These are phyloP conservation scores for Podila clonocystis DNA, from an alignment of 192 early-diverging fungal species.

Conservation along the genomic window DNA sequence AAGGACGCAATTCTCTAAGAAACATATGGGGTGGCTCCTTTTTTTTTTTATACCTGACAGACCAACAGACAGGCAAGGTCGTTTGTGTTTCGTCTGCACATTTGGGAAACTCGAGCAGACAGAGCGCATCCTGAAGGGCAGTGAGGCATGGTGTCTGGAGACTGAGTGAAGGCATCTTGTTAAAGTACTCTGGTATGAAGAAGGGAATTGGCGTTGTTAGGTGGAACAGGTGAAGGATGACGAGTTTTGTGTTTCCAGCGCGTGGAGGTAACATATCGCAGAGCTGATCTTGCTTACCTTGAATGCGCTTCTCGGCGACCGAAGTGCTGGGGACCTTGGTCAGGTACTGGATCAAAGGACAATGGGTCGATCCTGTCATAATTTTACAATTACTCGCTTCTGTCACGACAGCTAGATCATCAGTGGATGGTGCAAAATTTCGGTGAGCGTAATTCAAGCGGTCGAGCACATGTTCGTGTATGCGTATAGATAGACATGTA, in stretches of 20 bases:
- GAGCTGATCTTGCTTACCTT: slow-evolving; percentile 4
- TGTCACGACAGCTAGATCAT: background rate
- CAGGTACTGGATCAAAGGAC: slow-evolving; percentile 24
- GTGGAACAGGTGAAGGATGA: too few relatives aligned
- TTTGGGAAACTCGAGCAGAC: slow-evolving; percentile 39
- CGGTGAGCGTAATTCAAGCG: background rate
- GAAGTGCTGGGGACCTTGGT: slow-evolving; percentile 5
- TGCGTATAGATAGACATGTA: background rate
- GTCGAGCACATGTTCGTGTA: background rate
- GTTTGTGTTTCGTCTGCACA: background rate
- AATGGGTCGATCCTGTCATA: slow-evolving; percentile 19
- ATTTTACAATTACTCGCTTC: slow-evolving; percentile 8
- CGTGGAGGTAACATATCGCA: too few relatives aligned
- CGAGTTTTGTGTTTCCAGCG: too few relatives aligned
- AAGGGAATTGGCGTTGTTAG: background rate
- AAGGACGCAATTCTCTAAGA: background rate
- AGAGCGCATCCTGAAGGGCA: slow-evolving; percentile 28
- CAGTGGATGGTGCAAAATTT: background rate
- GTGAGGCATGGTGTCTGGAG: slow-evolving; percentile 7
- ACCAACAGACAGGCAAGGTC: slow-evolving; percentile 23
- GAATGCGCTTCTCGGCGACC: slow-evolving; percentile 12
- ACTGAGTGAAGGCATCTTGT: slow-evolving; percentile 5
- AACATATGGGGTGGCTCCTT: background rate
- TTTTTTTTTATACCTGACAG: slow-evolving; percentile 25
- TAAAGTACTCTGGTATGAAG: slow-evolving; percentile 8